Base-by-base conservation (phyloP, 2,329 filamentous ascomycete genomes). In the Zymoseptoria pseudotritici region DNA sequence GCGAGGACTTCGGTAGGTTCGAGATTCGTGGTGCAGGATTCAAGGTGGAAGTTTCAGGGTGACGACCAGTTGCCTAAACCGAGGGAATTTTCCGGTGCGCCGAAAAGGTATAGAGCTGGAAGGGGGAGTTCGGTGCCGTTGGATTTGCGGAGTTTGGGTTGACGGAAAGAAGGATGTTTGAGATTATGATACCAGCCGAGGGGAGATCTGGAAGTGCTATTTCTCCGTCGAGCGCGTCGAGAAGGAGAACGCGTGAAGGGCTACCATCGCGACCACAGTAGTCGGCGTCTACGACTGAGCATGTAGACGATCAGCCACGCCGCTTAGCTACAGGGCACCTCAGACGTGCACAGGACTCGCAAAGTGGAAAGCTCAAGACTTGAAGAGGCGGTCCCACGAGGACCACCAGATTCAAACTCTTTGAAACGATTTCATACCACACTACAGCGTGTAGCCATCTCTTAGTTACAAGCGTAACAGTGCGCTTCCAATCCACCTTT, bases 41-140 rank as follows among this genome's bases (percentile, higher is more conserved):
- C 81, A 57, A 82, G 93, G 66, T 99, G 91, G 86, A 88, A 87
- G 65, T 99, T 97, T 71, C 88, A 93, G 67, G 84, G 87, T 53
- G 93, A 97, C 68, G 83, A 81, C 42, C 81, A 89, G 67, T 81
- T 97, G 53, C 93, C 94, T 0, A 93, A 91, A 68, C 93, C 93
- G 21, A 82, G 93, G 69, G 86, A 89, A 1, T 97, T 95, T 71
- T 76, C 80, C 1, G 88, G 88, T n/a, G 85, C 84, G 3, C 77
- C 82, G 20, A 91, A 88, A 73, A 86, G 85, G 72, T 99, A 97
- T 75, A 82, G 93, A 63, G 94, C 94, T 42, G 94, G 94, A 8
- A 84, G 93, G 71, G 93, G 91, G 31, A 97, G 91, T 77, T 97
- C 90, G 78, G 92, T 97, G 66, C 94, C 94, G 29, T 78, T 97